Evolutionary conservation across 139 green algal genomes (phyloP).

Genomic region (Spirogloea muscicola): DNA sequence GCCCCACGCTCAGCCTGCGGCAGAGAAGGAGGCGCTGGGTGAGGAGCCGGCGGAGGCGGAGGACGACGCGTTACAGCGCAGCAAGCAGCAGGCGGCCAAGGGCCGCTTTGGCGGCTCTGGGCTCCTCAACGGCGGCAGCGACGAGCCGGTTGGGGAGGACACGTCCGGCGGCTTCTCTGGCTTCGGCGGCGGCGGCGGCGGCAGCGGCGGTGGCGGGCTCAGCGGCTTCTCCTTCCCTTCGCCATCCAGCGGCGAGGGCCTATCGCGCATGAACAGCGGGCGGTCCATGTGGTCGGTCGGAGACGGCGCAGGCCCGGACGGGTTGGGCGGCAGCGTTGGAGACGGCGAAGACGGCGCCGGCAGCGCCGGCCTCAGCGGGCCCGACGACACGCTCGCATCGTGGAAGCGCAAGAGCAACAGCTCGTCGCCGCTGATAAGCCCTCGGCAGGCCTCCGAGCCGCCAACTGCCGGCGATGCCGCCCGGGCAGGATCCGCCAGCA

Average conservation of each 20-base stretch:
- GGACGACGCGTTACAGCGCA: background rate
- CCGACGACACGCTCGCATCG: slow-evolving; percentile 24
- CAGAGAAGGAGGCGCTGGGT: background rate
- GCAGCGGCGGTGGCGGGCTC: slow-evolving; percentile 24
- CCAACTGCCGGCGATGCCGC: no score
- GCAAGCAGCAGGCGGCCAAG: background rate
- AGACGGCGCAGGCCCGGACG: no score
- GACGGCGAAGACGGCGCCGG: no score
- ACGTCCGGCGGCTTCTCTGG: background rate
- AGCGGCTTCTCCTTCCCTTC: slow-evolving; percentile 33
- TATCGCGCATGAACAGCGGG: slow-evolving; percentile 23
- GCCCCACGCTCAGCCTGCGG: background rate
- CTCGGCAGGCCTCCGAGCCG: background rate
- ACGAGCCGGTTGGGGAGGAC: background rate
- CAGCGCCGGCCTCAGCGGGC: no score
- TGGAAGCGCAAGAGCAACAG: slow-evolving; percentile 28
- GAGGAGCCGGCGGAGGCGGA: background rate
- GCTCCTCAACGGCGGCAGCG: background rate
- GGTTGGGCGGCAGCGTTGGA: no score
- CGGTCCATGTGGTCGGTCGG: slow-evolving; percentile 38
- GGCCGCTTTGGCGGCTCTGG: background rate
- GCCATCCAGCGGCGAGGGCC: slow-evolving; percentile 11
- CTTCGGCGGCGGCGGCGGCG: background rate
- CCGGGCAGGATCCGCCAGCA: no score
- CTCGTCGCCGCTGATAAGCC: slow-evolving; percentile 26